Evolutionary conservation across 202 grass and related monocot genomes (phyloP), one percentile per base, ranked within the genome.

Genomic region (Panicum hallii): DNA sequence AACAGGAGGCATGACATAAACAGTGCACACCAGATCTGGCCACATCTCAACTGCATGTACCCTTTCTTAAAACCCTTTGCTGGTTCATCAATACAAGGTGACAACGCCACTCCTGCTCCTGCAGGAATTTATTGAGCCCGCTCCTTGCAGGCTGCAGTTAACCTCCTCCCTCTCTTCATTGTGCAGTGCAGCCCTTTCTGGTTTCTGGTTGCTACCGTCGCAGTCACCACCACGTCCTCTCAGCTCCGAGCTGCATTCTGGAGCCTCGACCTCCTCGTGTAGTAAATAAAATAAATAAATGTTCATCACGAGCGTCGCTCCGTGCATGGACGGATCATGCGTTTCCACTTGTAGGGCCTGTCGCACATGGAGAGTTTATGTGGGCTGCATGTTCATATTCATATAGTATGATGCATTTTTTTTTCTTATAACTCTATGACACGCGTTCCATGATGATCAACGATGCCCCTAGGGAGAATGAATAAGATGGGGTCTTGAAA

Each of bases 71-170:
- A 32, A 20, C 38, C 13, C 44, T 52, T 64, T 1, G 56, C 56
- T 56, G 78, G 45, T 30, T 78, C 63, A 49, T 85, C 53, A 77
- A 78, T 56, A 55, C 65, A 60, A 17, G n/a, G 63, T 69, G 73
- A 56, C 63, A 34, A 47, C 54, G 41, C 22, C 49, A 48, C 14
- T 74, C 16, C 75, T 32, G 8, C 75, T 47, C n/a, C 58, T 78
- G 73, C 49, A 68, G 10, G 73, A 85, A 89, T 89, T 90, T 78
- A 90, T 86, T 52, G 72, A 11, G 79, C 46, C 40, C 47, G 36
- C 72, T 52, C 50, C n/a, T 57, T 23, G 55, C 10, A 61, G 36
- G 36, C 36, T 48, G 28, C 53, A 41, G 47, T 63, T 69, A 57
- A 41, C 17, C 12, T 11, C 76, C 64, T 38, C 74, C 10, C 63